Base-by-base conservation (phyloP, 805 yeast species). In the Lachancea cidri region DNA sequence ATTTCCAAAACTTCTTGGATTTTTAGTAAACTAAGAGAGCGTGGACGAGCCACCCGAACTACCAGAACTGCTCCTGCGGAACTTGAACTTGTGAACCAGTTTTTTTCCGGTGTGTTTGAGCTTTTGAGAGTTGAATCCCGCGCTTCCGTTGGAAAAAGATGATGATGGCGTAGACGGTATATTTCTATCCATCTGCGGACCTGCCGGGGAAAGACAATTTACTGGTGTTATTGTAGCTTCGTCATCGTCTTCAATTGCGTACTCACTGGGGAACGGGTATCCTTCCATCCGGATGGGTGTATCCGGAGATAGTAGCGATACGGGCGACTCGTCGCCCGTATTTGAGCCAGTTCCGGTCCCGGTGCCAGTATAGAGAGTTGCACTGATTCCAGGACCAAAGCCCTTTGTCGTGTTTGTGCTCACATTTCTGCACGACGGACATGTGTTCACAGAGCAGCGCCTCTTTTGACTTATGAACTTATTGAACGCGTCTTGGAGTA, bases 401-500 rank as follows among this genome's bases (percentile, higher is more conserved):
- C n/a, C n/a, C n/a, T n/a, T n/a, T n/a, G n/a, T n/a, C 27, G 27
- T 11, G 27, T 11, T 22, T 22, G 27, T 11, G 27, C 27, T 11
- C 27, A 13, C 17, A n/a, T 13, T 30, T 30, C n/a, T 30, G 17
- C 17, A 14, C 17, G 33, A 14, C 33, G 33, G 17, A 14, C 33
- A 30, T 5, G 29, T 17, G 5, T 17, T 34, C 17, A n/a, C 15
- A 15, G 39, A 31, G 30, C 42, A 29, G 30, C 42, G 43, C 22
- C 37, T 35, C 34, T 25, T 35, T 29, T 29, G 29, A 20, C 38
- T 36, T 17, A 25, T 22, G 14, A 44, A 44, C 29, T 41, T 37
- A 32, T 22, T 41, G 35, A 36, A 57, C 4, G 60, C 57, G 29
- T 56, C 62, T 22, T 50, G 45, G 44, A 61, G 45, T n/a, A 58